Evolutionary conservation across 768 basidiomycete species (phyloP), one percentile per base, ranked within the genome.

Genomic region (Tylopilus sp.): DNA sequence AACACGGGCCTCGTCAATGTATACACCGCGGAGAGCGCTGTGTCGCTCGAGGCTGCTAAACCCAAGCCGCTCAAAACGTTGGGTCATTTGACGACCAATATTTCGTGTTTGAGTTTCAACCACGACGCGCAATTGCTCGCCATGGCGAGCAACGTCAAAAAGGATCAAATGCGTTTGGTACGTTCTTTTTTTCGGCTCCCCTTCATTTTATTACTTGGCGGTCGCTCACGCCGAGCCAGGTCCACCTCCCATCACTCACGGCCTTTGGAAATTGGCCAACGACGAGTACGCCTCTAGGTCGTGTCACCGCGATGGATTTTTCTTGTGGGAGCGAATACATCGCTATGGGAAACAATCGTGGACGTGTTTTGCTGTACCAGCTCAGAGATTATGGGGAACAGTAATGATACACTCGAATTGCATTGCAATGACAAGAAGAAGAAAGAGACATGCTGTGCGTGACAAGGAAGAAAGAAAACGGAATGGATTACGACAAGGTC

Each of bases 231-330:
- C 44, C n/a, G 47, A 48, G n/a, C n/a, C 44, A 98, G 95, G 80
- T 95, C 54, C 97, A 99, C 67, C 76, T 94, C 0, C 90, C 93
- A 0, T 85, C 87, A 2, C 73, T 91, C 31, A 95, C 93, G 3
- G 83, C 85, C 1, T 98, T 88, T 71, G 79, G 86, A 3, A 98
- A 98, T 68, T 99, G 95, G 95, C 97, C 97, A 7, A 98, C 95
- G n/a, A 85, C 86, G 20, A 85, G 84, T 52, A 97, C 95, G 11
- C 95, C 95, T 4, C 74, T 98, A 4, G 92, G 91, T 1, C 83
- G 88, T 58, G 88, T 98, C 55, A 91, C 87, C 0, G 77, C 83
- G 22, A 69, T 95, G 38, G 92, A 88, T 60, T 98, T 98, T 70
- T 91, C 92, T 15, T 71, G 83, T 3, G 77, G 77, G 18, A 94